phyloP scores from a whole-genome alignment of 2,329 filamentous ascomycete genomes.

The Nemania sp. region DNA sequence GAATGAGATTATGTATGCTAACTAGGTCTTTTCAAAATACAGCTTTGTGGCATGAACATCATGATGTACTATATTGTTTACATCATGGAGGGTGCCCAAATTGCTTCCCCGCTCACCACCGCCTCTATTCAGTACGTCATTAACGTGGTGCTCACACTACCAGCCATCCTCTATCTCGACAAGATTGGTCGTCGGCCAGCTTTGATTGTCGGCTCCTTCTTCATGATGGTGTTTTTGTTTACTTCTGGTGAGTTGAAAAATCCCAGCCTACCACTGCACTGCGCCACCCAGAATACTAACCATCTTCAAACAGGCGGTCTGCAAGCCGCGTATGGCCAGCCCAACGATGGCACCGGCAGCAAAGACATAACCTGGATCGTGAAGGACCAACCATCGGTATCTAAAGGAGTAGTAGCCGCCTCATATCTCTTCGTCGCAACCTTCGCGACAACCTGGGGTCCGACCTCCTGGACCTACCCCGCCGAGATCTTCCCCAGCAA shows the following conservation, averaged over 20 bases:
- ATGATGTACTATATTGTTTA: constrained; percentile 72
- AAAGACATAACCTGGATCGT: constrained; percentile 70
- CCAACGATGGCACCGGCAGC: constrained; percentile 56
- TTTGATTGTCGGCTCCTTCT: constrained; percentile 66
- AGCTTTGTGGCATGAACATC: constrained; percentile 65
- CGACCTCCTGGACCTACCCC: constrained; percentile 64
- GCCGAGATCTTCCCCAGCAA: constrained; percentile 72
- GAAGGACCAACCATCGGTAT: constrained; percentile 62
- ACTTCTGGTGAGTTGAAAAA: constrained; percentile 60
- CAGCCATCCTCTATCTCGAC: constrained; percentile 71
- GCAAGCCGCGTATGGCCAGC: constrained; percentile 69
- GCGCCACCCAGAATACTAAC: constrained; percentile 5
- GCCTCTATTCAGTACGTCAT: constrained; percentile 74
- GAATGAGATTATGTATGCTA: constrained; percentile 2
- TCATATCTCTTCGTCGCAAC: constrained; percentile 79
- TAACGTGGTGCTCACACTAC: constrained; percentile 70
- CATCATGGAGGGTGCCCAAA: constrained; percentile 69
- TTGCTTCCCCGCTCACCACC: constrained; percentile 68
- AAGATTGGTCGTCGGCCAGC: constrained; percentile 68
- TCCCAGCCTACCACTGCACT: no score
- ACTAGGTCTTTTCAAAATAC: constrained; percentile 5
- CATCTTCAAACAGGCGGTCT: constrained; percentile 58
- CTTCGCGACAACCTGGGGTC: constrained; percentile 63
- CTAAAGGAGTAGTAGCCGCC: constrained; percentile 74
- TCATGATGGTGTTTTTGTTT: constrained; percentile 72